Evolutionary conservation across 2,329 filamentous ascomycete genomes (phyloP), one percentile per base, ranked within the genome.

Genomic region (Didymella lethalis): DNA sequence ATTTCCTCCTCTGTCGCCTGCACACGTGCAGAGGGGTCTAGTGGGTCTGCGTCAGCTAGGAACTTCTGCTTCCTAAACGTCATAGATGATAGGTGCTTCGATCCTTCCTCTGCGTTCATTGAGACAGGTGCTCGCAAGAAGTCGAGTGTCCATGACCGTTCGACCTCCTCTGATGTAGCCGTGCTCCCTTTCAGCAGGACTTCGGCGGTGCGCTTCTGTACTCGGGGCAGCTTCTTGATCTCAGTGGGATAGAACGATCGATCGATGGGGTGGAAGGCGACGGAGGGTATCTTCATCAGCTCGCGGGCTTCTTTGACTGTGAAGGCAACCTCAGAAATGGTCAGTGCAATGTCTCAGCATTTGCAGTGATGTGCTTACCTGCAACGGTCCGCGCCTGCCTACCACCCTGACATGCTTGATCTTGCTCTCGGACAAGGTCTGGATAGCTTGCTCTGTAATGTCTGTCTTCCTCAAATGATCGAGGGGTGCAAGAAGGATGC

Each of bases 261-360:
- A 54, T 91, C 84, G 28, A 94, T 82, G 1, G 90, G 86, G 54
- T 88, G 84, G 70, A 97, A 96, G 14, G 83, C 84, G 10, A 96
- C 89, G 0, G 81, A 81, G 0, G 87, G 85, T 2, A 98, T 83
- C 48, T 90, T 90, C 79, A 97, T 88, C 4, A 99, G 81, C 77
- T 99, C 95, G 34, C 95, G 88, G 16, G 92, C 81, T 80, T 99
- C 95, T 77, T 97, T 98, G 75, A 97, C 96, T 0, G 94, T 97
- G 70, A 97, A 98, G 0, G 95, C 88, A 25, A 92, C 94, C 88
- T 94, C 69, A 16, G n/a, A 70, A 6, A n/a, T 2, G 29, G 26
- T 70, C 32, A 70, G 62, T n/a, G 28, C 31, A 1, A 29, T 4
- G 3, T 12, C 20, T 6, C 8, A 36, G 14, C 3, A 10, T 4